phyloP scores from a whole-genome alignment of 768 basidiomycete genomes.

The Lenzites betulinus region DNA sequence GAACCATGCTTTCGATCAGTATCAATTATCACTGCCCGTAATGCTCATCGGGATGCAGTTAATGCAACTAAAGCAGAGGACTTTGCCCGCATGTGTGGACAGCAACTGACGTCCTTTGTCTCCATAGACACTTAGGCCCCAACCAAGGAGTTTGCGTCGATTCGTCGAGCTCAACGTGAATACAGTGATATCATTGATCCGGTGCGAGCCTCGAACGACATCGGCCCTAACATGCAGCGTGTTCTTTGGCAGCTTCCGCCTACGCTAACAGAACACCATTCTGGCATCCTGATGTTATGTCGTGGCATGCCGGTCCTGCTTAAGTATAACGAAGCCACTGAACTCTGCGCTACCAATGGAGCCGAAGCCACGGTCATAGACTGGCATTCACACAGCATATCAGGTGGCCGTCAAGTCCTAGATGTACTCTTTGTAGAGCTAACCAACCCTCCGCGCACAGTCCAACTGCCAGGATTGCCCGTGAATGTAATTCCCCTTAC shows the following conservation, averaged over 20 bases:
- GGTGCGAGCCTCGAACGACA: too few relatives aligned
- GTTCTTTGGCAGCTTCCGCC: slow-evolving; percentile 24
- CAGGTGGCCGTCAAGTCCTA: not conserved
- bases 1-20: slow-evolving; percentile 36
- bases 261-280: slow-evolving; percentile 18
- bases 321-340: slow-evolving; percentile 27
- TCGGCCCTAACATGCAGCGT: too few relatives aligned
- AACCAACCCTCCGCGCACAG: not conserved
- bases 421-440: not conserved
- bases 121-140: not conserved
- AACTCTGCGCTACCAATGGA: slow-evolving; percentile 30
- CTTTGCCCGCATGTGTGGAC: slow-evolving; percentile 32
- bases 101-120: not conserved
- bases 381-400: slow-evolving; percentile 11
- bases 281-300: slow-evolving; percentile 25
- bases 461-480: not conserved
- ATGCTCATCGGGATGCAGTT: slow-evolving; percentile 38
- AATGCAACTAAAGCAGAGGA: slow-evolving; percentile 34
- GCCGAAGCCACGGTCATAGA: slow-evolving; percentile 24
- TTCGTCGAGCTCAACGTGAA: not conserved
- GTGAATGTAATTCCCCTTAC: not conserved
- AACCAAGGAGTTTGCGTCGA: not conserved
- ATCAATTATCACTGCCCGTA: slow-evolving; percentile 38
- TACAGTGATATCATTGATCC: not conserved
- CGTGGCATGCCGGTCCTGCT: slow-evolving; percentile 28